Evolutionary conservation across 441 rosid species (phyloP).

Genomic region (Arabidopsis lyrata): DNA sequence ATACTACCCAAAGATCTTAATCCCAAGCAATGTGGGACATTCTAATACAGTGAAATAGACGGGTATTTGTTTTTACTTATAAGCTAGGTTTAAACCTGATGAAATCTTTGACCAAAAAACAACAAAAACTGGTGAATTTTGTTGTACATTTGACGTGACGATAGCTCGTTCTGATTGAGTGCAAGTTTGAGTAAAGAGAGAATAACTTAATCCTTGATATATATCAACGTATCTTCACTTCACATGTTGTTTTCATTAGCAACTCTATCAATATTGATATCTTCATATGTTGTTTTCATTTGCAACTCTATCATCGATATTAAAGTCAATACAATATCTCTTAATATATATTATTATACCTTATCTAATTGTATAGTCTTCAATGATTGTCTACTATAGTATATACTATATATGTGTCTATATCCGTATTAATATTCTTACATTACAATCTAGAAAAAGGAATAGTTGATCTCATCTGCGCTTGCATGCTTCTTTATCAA

Average conservation of each 20-base stretch:
- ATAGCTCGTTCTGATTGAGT: constrained; percentile 25
- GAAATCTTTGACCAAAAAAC: not conserved
- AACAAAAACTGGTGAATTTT: too few relatives aligned
- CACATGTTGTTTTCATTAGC: too few relatives aligned
- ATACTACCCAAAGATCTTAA: too few relatives aligned
- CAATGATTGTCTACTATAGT: not conserved
- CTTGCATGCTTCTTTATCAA: not conserved
- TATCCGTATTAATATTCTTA: not conserved
- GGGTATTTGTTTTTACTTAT: too few relatives aligned
- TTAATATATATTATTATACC: not conserved
- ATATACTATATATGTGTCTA: not conserved
- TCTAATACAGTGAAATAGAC: too few relatives aligned
- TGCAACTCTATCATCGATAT: constrained; percentile 4
- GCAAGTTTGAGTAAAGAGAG: constrained; percentile 30
- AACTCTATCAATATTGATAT: too few relatives aligned
- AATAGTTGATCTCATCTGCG: not conserved
- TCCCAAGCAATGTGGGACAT: too few relatives aligned
- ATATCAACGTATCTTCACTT: not conserved
- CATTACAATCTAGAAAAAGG: not conserved
- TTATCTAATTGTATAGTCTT: not conserved
- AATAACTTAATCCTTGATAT: not conserved
- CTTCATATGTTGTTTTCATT: constrained; percentile 3
- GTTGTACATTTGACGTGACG: constrained; percentile 15
- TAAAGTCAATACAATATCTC: constrained; percentile 6
- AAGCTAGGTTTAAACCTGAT: not conserved